Conservation (phyloP, 176 grass and related monocot species). For the Avena sativa region DNA sequence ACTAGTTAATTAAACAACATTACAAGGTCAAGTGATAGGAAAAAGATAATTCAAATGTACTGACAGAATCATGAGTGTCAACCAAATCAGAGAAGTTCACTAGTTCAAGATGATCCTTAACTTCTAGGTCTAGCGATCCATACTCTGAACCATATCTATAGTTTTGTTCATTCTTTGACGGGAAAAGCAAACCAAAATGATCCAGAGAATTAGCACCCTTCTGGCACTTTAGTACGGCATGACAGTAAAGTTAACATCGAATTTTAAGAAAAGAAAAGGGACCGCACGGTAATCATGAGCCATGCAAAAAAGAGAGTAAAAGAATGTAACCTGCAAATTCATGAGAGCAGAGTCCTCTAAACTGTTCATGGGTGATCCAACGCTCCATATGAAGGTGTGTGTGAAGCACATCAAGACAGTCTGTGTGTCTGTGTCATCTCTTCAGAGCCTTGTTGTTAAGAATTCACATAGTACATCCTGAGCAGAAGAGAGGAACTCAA, state of each 20-base stretch:
- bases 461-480: too few species aligned
- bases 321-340: slow-evolving; percentile 74
- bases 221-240: slow-evolving; percentile 78
- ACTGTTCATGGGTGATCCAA: slow-evolving; percentile 76
- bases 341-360: slow-evolving; percentile 76
- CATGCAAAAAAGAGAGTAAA: slow-evolving; percentile 28
- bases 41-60: slow-evolving; percentile 39
- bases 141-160: slow-evolving; percentile 90
- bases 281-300: neutral
- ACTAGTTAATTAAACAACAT: slow-evolving; percentile 33
- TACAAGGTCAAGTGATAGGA: slow-evolving; percentile 29
- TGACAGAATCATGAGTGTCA: slow-evolving; percentile 73
- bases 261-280: slow-evolving; percentile 14
- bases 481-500: too few species aligned
- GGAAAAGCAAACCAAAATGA: slow-evolving; percentile 65
- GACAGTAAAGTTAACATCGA: slow-evolving; percentile 42
- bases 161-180: slow-evolving; percentile 63
- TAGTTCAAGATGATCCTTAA: slow-evolving; percentile 77
- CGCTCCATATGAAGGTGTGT: slow-evolving; percentile 59
- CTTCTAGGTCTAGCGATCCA: slow-evolving; percentile 57
- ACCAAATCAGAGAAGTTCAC: slow-evolving; percentile 81
- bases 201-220: slow-evolving; percentile 56
- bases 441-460: too few species aligned
- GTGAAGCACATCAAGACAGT: too few species aligned
- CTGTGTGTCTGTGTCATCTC: too few species aligned